Conservation (phyloP, 352 stramenopile genomes). For the Globisporangium echinulatum region DNA sequence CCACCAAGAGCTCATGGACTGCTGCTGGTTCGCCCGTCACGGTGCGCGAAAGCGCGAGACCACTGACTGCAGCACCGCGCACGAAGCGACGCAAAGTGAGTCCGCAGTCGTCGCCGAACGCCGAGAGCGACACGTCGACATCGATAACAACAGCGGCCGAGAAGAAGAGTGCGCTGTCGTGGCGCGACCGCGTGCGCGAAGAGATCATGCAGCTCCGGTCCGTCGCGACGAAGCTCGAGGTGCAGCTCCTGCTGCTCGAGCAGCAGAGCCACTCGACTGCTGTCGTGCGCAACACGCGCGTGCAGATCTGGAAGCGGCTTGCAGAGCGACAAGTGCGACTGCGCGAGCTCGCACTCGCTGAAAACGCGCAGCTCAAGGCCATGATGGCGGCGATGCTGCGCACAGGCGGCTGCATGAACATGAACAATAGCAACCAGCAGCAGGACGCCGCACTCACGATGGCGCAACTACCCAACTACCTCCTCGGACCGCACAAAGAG, state of each 20-base stretch:
- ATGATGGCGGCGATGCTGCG: constrained; percentile 3
- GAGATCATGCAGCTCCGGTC: constrained; percentile 2
- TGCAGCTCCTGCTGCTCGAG: constrained; percentile 3
- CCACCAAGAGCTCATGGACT: not conserved
- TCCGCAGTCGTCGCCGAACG: not conserved
- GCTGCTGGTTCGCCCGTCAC: not conserved
- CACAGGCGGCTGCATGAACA: too few species aligned
- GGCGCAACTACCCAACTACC: constrained; percentile 3
- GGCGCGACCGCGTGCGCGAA: constrained; percentile 4
- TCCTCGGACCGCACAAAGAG: not conserved
- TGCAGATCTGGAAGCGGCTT: constrained; percentile 1
- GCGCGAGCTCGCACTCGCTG: constrained; percentile 1
- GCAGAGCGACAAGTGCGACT: constrained; percentile 3
- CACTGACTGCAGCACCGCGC: not conserved
- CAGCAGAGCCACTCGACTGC: not conserved
- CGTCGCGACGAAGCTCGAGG: not conserved
- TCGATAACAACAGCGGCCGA: not conserved
- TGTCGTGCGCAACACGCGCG: not conserved
- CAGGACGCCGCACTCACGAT: not conserved
- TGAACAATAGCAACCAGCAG: not conserved
- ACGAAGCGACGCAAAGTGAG: not conserved
- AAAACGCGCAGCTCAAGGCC: constrained; percentile 11
- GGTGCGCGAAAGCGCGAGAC: too few species aligned
- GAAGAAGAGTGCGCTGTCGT: not conserved
- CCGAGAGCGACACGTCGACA: not conserved